phyloP scores from a whole-genome alignment of 305 asterid genomes.

The Solanum hybrid region DNA sequence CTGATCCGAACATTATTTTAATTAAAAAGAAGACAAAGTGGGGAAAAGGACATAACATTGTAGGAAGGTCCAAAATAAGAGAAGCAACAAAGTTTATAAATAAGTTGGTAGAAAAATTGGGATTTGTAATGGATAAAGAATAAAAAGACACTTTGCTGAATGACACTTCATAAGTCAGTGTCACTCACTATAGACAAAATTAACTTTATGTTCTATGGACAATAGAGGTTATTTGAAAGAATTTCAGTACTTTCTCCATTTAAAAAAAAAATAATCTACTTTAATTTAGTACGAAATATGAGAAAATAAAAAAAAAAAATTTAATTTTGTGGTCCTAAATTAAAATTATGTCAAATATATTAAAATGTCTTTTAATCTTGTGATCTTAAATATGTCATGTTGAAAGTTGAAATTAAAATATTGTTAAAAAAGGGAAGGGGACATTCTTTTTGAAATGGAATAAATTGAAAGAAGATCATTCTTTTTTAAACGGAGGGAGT shows the following conservation, averaged over 20 bases:
- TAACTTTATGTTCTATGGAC: background rate
- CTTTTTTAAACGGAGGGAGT: background rate
- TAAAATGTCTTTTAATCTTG: background rate
- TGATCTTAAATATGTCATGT: too few relatives aligned
- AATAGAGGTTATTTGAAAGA: too few relatives aligned
- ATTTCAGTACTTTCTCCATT: background rate
- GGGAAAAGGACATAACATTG: background rate
- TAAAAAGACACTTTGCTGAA: background rate
- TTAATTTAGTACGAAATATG: too few relatives aligned
- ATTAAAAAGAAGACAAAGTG: background rate
- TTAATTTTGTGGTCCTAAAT: too few relatives aligned
- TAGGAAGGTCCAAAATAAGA: background rate
- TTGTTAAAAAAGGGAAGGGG: background rate
- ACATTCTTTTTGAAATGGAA: background rate
- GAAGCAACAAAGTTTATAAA: background rate
- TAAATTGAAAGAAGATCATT: background rate
- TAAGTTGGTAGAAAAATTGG: background rate
- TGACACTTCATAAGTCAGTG: background rate
- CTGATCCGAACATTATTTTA: background rate
- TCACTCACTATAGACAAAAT: background rate
- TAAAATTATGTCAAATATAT: too few relatives aligned
- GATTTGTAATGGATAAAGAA: background rate
- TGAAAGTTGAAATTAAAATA: too few relatives aligned
- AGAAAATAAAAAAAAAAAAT: too few relatives aligned
- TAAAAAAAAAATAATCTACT: too few relatives aligned